Conservation (phyloP, 2,329 filamentous ascomycete genomes). For the Fusarium oligoseptatum region DNA sequence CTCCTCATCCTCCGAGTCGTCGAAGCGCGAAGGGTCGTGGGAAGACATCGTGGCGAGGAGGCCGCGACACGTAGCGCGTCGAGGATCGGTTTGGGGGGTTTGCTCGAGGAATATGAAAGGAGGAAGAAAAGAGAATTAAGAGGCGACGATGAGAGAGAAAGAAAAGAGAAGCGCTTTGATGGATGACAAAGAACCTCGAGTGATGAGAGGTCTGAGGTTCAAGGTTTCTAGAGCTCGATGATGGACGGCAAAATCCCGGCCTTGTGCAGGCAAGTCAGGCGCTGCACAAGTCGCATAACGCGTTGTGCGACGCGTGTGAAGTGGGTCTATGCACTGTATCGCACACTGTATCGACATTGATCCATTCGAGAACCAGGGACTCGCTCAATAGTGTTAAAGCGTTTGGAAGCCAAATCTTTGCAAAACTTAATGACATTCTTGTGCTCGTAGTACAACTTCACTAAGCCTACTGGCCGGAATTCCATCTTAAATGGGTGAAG, state of each 20-base stretch:
- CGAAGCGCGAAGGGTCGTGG: conserved; percentile 62
- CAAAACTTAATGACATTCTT: no score
- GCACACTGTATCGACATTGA: not conserved
- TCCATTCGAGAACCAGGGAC: not conserved
- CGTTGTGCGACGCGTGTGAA: conserved; percentile 8
- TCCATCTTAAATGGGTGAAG: not conserved
- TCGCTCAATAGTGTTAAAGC: not conserved
- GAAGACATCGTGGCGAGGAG: conserved; percentile 57
- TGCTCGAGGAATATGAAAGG: conserved; percentile 8
- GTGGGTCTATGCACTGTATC: not conserved
- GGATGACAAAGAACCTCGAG: conserved; percentile 37
- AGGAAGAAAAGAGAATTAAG: conserved; percentile 15
- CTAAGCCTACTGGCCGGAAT: not conserved
- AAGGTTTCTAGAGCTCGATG: conserved; percentile 24
- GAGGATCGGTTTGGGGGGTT: not conserved
- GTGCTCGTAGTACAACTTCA: not conserved
- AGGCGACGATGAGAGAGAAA: not conserved
- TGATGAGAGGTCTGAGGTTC: conserved; percentile 26
- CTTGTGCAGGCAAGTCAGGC: conserved; percentile 21
- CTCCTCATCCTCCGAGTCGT: conserved; percentile 82
- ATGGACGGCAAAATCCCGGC: conserved; percentile 37
- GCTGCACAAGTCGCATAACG: conserved; percentile 10
- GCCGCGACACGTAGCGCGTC: conserved; percentile 40
- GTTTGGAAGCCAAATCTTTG: not conserved
- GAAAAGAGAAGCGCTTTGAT: conserved; percentile 28